Base-by-base conservation (phyloP, 129 eudicot genomes). In the Chrysanthemum lavandulifolium region DNA sequence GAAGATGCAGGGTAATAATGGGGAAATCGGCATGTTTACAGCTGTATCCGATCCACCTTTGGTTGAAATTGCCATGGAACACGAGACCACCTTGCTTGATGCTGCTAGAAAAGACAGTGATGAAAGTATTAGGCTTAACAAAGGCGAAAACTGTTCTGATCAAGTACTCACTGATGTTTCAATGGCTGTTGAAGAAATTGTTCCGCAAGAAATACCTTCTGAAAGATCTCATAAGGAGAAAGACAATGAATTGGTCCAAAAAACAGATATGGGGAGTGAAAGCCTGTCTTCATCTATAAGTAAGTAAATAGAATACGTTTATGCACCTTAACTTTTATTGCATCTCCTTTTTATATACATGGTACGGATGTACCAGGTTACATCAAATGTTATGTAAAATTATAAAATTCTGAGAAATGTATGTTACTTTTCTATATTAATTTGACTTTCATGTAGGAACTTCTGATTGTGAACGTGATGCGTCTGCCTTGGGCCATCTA, bases 271-370 rank as follows among this genome's bases (percentile, higher is more conserved):
- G 49, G 67, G 33, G 18, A 29, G 31, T 61, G 67, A 61, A 61
- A 31, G 51, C 51, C 71, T 65, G 6, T 65, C 63, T 67, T 76
- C 73, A 61, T 68, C 67, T n/a, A n/a, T 48, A 66, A 77, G 87
- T 83, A 70, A 76, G 84, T 79, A 68, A 72, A 49, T 12, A 10
- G 6, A 36, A 49, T 74, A 54, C 52, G 40, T 64, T 64, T 16
- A 47, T 73, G 27, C 15, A 21, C 50, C 36, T 4, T 69, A 45
- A 58, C 19, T 50, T 73, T 19, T 18, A 21, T 66, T 23, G 36
- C 14, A 14, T 67, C 50, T 58, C 8, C 31, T 43, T 64, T 49
- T 16, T 19, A 18, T 36, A 64, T 36, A 31, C 36, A 31, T 19
- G 12, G 12, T 36, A 64, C 8, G 8, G 7, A 36, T 36, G 50